Evolutionary conservation across 345 rosid species (phyloP).

Genomic region (Populus davidiana): DNA sequence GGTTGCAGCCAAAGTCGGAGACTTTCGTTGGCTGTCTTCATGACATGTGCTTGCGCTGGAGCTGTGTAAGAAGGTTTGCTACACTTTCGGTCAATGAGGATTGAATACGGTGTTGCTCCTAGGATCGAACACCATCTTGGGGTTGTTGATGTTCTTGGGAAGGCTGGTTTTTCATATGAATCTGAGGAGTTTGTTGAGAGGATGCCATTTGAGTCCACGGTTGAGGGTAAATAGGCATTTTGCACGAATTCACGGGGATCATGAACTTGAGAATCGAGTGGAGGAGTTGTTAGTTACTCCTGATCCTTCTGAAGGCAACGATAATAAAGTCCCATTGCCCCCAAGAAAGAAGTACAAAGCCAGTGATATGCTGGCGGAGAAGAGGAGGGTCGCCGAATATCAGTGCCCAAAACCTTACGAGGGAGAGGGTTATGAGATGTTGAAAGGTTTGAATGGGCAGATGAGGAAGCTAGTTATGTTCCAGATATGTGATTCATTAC

Average conservation of each 20-base stretch:
- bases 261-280: slow-evolving; percentile 44
- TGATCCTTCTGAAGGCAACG: slow-evolving; percentile 29
- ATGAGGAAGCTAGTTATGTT: slow-evolving; percentile 57
- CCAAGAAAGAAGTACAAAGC: slow-evolving; percentile 38
- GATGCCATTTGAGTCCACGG: slow-evolving; percentile 39
- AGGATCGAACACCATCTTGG: slow-evolving; percentile 40
- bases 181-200: slow-evolving; percentile 49
- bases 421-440: slow-evolving; percentile 24
- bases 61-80: slow-evolving; percentile 35
- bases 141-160: slow-evolving; percentile 39
- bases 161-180: slow-evolving; percentile 42
- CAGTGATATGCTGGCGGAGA: slow-evolving; percentile 53
- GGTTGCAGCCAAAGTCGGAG: slow-evolving; percentile 25
- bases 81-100: slow-evolving; percentile 42
- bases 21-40: slow-evolving; percentile 35
- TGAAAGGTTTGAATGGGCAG: slow-evolving; percentile 56
- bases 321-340: slow-evolving; percentile 24
- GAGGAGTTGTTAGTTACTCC: slow-evolving; percentile 36
- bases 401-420: slow-evolving; percentile 36
- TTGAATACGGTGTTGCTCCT: slow-evolving; percentile 34
- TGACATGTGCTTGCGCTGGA: slow-evolving; percentile 43
- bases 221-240: slow-evolving; percentile 24
- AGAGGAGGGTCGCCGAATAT: slow-evolving; percentile 39
- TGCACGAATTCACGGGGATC: slow-evolving; percentile 53
- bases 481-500: slow-evolving; percentile 68